Percentiles rank a stretch among this genome's conserved stretches.
Conservation (phyloP, 2,329 filamentous ascomycete species). For the Pseudocercospora fuligena region DNA sequence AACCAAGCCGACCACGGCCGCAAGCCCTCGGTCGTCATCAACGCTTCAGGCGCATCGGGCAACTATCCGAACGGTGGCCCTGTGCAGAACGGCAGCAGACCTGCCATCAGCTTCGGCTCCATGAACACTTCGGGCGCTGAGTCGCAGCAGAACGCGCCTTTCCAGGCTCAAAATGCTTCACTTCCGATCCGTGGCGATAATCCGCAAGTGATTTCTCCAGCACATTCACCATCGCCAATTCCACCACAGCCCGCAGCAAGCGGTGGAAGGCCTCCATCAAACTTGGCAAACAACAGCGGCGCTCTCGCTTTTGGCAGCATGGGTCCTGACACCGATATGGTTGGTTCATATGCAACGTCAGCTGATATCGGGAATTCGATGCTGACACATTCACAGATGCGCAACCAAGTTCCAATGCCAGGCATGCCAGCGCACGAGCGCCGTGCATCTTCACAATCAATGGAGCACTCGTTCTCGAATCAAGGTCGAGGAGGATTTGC, state of each 20-base stretch:
- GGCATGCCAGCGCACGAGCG: slow-evolving; percentile 75
- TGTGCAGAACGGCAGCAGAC: slow-evolving; percentile 55
- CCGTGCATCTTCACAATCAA: slow-evolving; percentile 83
- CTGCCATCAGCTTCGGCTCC: slow-evolving; percentile 80
- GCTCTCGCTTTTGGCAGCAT: slow-evolving; percentile 84
- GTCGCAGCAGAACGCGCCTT: slow-evolving; percentile 68
- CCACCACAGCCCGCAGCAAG: slow-evolving; percentile 83
- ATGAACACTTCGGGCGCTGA: slow-evolving; percentile 66
- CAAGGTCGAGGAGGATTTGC: slow-evolving; percentile 50
- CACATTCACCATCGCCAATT: slow-evolving; percentile 89
- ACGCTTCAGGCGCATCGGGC: slow-evolving; percentile 75
- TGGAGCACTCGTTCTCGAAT: slow-evolving; percentile 74
- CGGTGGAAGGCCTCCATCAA: slow-evolving; percentile 79
- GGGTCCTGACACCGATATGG: slow-evolving; percentile 73
- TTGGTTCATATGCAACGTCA: slow-evolving; percentile 45
- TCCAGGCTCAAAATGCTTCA: slow-evolving; percentile 65
- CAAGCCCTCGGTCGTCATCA: slow-evolving; percentile 92
- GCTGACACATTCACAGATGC: slow-evolving; percentile 31
- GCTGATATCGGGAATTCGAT: slow-evolving; percentile 19
- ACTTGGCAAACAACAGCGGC: slow-evolving; percentile 70
- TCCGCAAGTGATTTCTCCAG: slow-evolving; percentile 79
- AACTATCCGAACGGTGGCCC: slow-evolving; percentile 78
- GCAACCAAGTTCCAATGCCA: slow-evolving; percentile 28
- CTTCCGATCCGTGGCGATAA: slow-evolving; percentile 61
- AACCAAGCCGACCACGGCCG: slow-evolving; percentile 71